Conservation (phyloP, 768 basidiomycete genomes). For the Suillus bovinus region DNA sequence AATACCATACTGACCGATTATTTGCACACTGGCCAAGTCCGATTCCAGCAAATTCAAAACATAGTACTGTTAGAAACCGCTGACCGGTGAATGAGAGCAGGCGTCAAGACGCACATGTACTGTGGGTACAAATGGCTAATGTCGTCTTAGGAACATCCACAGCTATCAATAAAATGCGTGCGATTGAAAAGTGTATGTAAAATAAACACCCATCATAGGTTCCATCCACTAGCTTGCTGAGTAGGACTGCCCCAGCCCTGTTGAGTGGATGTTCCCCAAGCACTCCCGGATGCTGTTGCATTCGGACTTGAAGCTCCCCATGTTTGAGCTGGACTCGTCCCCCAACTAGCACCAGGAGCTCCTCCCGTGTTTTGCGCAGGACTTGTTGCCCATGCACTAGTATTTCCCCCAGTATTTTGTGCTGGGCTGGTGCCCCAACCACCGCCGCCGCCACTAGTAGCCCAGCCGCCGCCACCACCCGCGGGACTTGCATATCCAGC, state of each 20-base stretch:
- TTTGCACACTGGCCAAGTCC: too few species aligned
- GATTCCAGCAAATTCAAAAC: too few species aligned
- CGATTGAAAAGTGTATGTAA: background rate
- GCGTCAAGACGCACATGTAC: background rate
- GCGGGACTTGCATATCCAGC: constrained; percentile 33
- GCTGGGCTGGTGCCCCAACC: constrained; percentile 33
- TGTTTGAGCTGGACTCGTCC: constrained; percentile 33
- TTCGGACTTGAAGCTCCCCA: constrained; percentile 42
- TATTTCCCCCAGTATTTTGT: constrained; percentile 23
- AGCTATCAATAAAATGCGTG: background rate
- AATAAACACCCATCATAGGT: constrained; percentile 23
- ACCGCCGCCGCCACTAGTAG: constrained; percentile 8
- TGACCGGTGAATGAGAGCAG: background rate
- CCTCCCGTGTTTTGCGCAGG: constrained; percentile 27
- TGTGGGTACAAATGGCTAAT: background rate
- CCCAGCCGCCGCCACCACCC: constrained; percentile 14
- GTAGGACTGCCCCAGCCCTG: constrained; percentile 53
- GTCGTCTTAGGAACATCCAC: background rate
- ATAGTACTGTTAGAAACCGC: too few species aligned
- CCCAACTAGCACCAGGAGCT: constrained; percentile 29
- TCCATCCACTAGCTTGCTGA: constrained; percentile 58
- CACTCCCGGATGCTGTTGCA: constrained; percentile 19
- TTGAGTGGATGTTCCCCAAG: constrained; percentile 28
- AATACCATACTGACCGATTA: too few species aligned
- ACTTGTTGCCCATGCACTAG: constrained; percentile 23